These are phyloP conservation scores for Bromus sterilis DNA, from an alignment of 176 grass and related monocot species.

Conservation along the genomic window DNA sequence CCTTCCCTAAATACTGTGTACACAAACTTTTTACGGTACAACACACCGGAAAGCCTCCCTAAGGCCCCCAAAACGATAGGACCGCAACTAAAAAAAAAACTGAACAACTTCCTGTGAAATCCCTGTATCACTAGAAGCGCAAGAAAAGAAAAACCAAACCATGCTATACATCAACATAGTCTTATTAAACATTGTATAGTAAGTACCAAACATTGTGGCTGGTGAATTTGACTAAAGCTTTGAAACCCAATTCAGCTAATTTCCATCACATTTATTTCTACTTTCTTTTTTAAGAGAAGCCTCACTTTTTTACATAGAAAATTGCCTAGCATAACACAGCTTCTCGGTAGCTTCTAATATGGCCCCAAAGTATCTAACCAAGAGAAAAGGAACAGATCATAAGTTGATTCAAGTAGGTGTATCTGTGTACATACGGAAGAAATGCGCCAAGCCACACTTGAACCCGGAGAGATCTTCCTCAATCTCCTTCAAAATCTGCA, in stretches of 20 bases:
- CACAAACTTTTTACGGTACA: neutral
- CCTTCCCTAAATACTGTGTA: neutral
- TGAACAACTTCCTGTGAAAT: neutral
- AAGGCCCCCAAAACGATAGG: neutral
- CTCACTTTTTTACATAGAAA: neutral
- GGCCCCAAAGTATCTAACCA: neutral
- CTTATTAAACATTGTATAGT: neutral
- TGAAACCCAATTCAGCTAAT: neutral
- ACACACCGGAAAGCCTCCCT: neutral
- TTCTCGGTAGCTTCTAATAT: neutral
- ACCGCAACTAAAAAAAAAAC: neutral
- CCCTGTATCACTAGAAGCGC: neutral
- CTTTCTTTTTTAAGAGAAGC: neutral
- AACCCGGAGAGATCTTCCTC: conserved; percentile 75
- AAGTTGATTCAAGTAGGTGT: neutral
- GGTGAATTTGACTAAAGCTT: neutral
- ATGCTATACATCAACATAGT: neutral
- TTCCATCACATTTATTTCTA: neutral
- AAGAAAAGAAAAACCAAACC: neutral
- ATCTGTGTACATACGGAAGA: conserved; percentile 70
- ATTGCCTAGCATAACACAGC: neutral
- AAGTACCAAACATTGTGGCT: neutral
- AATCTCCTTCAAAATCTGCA: conserved; percentile 78
- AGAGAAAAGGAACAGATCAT: neutral
- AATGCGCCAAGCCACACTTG: conserved; percentile 86